These are phyloP conservation scores for Garcileccinum viscosum DNA, from an alignment of 1,284 basidiomycete species.

Conservation along the genomic window DNA sequence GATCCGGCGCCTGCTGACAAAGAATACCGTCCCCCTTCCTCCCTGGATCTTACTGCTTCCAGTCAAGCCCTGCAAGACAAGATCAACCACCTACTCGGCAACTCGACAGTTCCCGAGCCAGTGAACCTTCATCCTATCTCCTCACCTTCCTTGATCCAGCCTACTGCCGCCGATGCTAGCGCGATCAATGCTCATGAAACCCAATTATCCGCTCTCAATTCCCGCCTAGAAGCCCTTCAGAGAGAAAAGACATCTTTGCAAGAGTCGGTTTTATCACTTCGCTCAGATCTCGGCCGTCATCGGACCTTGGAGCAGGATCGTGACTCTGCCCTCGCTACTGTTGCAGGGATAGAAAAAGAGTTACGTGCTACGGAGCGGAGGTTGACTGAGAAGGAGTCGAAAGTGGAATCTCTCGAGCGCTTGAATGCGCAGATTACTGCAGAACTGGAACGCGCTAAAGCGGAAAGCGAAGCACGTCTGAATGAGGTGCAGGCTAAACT, in stretches of 20 bases:
- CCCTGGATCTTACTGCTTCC: slow-evolving; percentile 47
- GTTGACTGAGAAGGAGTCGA: slow-evolving; percentile 57
- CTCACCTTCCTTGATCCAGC: slow-evolving; percentile 16
- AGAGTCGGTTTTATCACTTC: slow-evolving; percentile 42
- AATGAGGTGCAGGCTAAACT: slow-evolving; percentile 56
- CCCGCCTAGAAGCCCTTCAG: slow-evolving; percentile 60
- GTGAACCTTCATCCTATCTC: slow-evolving; percentile 12
- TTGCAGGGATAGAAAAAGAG: slow-evolving; percentile 55
- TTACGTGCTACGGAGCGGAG: slow-evolving; percentile 53
- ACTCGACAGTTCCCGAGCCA: slow-evolving; percentile 27
- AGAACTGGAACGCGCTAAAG: slow-evolving; percentile 52
- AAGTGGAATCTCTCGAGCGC: slow-evolving; percentile 57
- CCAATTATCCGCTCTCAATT: slow-evolving; percentile 46
- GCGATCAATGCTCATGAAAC: slow-evolving; percentile 42
- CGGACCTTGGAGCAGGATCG: slow-evolving; percentile 52
- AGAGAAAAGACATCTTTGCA: slow-evolving; percentile 55
- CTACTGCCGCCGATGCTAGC: slow-evolving; percentile 36
- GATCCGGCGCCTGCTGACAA: slow-evolving; percentile 27
- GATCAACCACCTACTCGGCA: slow-evolving; percentile 51
- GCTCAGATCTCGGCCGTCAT: slow-evolving; percentile 37
- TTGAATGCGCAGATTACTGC: slow-evolving; percentile 48
- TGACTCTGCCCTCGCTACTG: slow-evolving; percentile 48
- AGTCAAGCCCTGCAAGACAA: slow-evolving; percentile 56
- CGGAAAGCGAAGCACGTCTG: slow-evolving; percentile 53
- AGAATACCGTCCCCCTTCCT: slow-evolving; percentile 29